A percentile compares a stretch with the other conserved stretches of the same genome.
Conservation (phyloP, 805 yeast genomes). For the Kuraishia capsulata region DNA sequence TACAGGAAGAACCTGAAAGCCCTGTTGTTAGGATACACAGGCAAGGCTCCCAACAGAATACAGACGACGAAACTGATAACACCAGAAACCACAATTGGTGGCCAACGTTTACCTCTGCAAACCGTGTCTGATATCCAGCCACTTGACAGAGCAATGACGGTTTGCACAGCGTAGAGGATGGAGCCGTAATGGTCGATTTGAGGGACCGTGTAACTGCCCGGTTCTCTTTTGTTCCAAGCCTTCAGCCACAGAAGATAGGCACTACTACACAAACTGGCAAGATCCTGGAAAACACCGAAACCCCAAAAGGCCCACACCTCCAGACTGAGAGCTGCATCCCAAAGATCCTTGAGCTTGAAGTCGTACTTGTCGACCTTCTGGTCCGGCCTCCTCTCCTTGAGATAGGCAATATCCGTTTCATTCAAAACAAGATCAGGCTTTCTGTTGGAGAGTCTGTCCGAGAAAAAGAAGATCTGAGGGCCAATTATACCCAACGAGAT, state of each 20-base stretch:
- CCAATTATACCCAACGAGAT: conserved; percentile 27
- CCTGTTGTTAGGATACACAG: conserved; percentile 4
- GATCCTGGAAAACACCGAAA: conserved; percentile 8
- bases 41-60: conserved; percentile 4
- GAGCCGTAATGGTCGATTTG: conserved; percentile 6
- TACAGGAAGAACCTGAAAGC: conserved; percentile 7
- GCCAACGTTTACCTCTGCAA: conserved; percentile 7
- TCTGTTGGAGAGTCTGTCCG: conserved; percentile 23
- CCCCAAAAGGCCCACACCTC: conserved; percentile 9
- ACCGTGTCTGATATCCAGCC: conserved; percentile 9
- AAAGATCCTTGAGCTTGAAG: conserved; percentile 3
- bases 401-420: conserved; percentile 6
- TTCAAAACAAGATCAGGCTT: conserved; percentile 18
- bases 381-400: conserved; percentile 7
- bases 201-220: conserved; percentile 4
- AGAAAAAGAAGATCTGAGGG: conserved; percentile 27
- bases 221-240: conserved; percentile 7
- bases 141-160: conserved; percentile 3
- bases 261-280: conserved; percentile 4
- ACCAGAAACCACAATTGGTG: conserved; percentile 6
- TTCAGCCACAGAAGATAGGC: conserved; percentile 7
- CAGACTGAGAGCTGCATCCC: conserved; percentile 4
- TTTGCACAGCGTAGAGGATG: conserved; percentile 7
- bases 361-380: conserved; percentile 5
- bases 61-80: conserved; percentile 3